Evolutionary conservation across 805 yeast genomes (phyloP).

Genomic region (Yarrowia divulgata): DNA sequence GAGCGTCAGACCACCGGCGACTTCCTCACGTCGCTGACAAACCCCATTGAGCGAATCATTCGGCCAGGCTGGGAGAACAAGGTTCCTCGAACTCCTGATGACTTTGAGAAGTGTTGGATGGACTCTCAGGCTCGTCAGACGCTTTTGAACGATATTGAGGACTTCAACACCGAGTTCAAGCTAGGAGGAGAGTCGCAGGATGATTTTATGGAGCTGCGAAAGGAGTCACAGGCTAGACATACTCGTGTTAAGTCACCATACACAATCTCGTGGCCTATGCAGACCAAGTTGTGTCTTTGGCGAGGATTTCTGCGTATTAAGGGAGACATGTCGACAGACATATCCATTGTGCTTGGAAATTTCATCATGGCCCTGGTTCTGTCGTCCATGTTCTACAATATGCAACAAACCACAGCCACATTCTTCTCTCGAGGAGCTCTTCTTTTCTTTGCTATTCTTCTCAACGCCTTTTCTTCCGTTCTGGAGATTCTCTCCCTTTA

Average conservation of each 20-base stretch:
- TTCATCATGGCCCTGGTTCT: slow-evolving; percentile 60
- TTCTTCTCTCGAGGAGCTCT: slow-evolving; percentile 66
- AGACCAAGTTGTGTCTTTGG: slow-evolving; percentile 42
- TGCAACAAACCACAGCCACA: slow-evolving; percentile 58
- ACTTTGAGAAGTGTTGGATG: slow-evolving; percentile 49
- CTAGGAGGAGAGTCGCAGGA: slow-evolving; percentile 8
- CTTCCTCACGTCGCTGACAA: slow-evolving; percentile 62
- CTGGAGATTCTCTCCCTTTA: slow-evolving; percentile 56
- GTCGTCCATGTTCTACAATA: slow-evolving; percentile 63
- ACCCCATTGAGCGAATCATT: slow-evolving; percentile 58
- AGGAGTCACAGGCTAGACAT: slow-evolving; percentile 16
- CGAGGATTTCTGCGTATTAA: slow-evolving; percentile 61
- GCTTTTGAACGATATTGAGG: slow-evolving; percentile 47
- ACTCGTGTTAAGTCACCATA: slow-evolving; percentile 4
- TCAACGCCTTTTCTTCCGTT: slow-evolving; percentile 56
- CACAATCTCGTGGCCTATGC: slow-evolving; percentile 20
- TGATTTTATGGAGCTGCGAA: slow-evolving; percentile 7
- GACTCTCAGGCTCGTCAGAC: slow-evolving; percentile 54
- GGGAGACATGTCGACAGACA: slow-evolving; percentile 60
- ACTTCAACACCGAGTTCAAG: not conserved
- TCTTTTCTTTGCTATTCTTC: slow-evolving; percentile 62
- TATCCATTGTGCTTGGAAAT: slow-evolving; percentile 57
- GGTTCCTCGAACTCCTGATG: slow-evolving; percentile 8
- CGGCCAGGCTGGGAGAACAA: not conserved
- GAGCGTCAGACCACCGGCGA: slow-evolving; percentile 67